phyloP scores from a whole-genome alignment of 768 basidiomycete genomes.

The Lactifluus hygrophoroides region DNA sequence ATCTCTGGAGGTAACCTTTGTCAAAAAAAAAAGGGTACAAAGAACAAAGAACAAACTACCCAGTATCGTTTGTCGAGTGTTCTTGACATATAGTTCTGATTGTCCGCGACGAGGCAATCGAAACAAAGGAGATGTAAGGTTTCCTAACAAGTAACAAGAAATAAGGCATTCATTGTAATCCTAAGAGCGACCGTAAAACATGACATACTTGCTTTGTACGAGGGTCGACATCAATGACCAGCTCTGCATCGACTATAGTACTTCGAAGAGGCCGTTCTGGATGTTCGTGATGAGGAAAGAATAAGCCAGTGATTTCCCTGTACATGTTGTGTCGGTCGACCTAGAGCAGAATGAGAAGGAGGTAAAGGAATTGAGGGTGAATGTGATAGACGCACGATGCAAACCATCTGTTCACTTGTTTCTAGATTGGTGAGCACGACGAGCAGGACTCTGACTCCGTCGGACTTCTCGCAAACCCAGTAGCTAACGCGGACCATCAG shows the following conservation, averaged over 20 bases:
- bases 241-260: slow-evolving; percentile 87
- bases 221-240: slow-evolving; percentile 85
- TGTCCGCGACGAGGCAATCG: slow-evolving; percentile 84
- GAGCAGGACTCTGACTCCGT: slow-evolving; percentile 86
- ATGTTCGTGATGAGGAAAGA: slow-evolving; percentile 84
- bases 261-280: slow-evolving; percentile 58
- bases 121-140: slow-evolving; percentile 80
- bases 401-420: slow-evolving; percentile 50
- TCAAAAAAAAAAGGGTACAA: not conserved
- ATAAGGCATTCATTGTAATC: slow-evolving; percentile 8
- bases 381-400: slow-evolving; percentile 45
- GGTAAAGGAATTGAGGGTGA: not conserved
- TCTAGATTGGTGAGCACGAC: slow-evolving; percentile 56
- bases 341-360: slow-evolving; percentile 34
- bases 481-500: slow-evolving; percentile 45
- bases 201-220: slow-evolving; percentile 53
- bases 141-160: slow-evolving; percentile 41
- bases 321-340: slow-evolving; percentile 93
- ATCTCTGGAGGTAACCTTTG: slow-evolving; percentile 39
- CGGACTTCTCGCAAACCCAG: slow-evolving; percentile 99
- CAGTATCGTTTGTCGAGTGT: slow-evolving; percentile 84
- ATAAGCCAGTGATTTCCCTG: slow-evolving; percentile 63
- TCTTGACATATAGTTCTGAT: slow-evolving; percentile 78
- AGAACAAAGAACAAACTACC: slow-evolving; percentile 38
- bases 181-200: not conserved